Base-by-base conservation (phyloP, 2,329 filamentous ascomycete species). In the Fusarium sublunatum region DNA sequence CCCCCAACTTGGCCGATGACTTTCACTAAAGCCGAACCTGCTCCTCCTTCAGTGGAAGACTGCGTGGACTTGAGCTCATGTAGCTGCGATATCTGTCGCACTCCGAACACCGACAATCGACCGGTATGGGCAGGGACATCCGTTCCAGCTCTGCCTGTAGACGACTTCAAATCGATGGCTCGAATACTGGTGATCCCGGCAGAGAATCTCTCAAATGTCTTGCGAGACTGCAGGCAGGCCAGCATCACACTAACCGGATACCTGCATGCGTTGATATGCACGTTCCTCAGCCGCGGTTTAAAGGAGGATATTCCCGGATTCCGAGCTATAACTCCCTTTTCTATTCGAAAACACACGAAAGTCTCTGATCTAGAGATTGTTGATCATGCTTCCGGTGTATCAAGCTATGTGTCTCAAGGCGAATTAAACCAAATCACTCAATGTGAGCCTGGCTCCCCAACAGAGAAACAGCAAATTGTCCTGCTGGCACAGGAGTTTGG, bases 351-450 rank as follows among this genome's bases (percentile, higher is more conserved):
- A 6, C 19, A 48, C 8, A 54, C 51, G 13, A 29, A 34, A 8
- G 32, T 35, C 0, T 49, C 29, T 2, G 31, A 36, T 1, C 6
- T 5, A 1, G 61, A 56, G 0, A 60, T 65, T 2, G 35, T 63
- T 2, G 44, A 66, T 3, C 63, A 65, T 2, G 38, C 62, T 7
- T 60, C 58, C 5, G 56, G 38, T 7, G 3, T 63, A 3, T 32
- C 36, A 5, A 56, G 28, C 5, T 41, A 63, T 5, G 11, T 59
- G 0, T 15, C 53, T 8, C 3, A 4, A 0, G 4, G 22, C 1
- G 32, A 46, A 0, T 2, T 65, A 0, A 19, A 43, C 2, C 41
- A 22, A 12, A 13, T 59, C 7, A 4, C 12, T 2, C 4, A 24
- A 5, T 47, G 10, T 7, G 2, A 11, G 1, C 3, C 4, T 4